A percentile compares a stretch with the other conserved stretches of the same genome.
Conservation (phyloP, 2,329 filamentous ascomycete species). For the Myriangium duriaei region DNA sequence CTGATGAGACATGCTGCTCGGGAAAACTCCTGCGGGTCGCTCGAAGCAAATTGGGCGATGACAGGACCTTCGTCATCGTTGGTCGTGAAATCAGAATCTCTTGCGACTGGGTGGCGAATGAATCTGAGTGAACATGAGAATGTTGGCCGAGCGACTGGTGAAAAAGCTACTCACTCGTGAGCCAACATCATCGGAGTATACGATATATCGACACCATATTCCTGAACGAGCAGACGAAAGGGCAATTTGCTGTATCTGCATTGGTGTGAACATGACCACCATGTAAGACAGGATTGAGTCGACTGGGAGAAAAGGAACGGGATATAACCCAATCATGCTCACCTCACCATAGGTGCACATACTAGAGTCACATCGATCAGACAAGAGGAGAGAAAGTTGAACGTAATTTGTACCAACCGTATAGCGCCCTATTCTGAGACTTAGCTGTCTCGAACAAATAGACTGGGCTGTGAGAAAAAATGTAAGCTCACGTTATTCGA, state of each 20-base stretch:
- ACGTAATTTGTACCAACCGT: conserved; percentile 22
- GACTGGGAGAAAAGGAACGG: neutral
- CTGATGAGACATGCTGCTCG: conserved; percentile 50
- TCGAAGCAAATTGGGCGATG: conserved; percentile 56
- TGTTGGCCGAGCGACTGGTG: neutral
- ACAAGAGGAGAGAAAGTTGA: neutral
- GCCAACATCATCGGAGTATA: conserved; percentile 55
- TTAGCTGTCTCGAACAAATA: conserved; percentile 45
- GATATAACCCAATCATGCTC: conserved; percentile 18
- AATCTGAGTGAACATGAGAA: conserved; percentile 13
- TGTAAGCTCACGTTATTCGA: too few species aligned
- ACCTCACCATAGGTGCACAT: conserved; percentile 57
- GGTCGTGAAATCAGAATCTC: conserved; percentile 51
- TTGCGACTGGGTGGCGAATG: conserved; percentile 17
- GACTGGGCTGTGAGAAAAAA: conserved; percentile 11
- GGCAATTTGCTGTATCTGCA: conserved; percentile 41
- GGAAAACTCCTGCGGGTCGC: conserved; percentile 47
- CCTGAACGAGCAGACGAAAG: conserved; percentile 53
- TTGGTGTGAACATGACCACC: neutral
- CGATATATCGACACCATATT: conserved; percentile 52
- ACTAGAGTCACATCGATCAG: conserved; percentile 20
- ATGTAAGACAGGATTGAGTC: neutral
- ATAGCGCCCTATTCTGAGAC: conserved; percentile 41
- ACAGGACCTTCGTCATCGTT: conserved; percentile 42
- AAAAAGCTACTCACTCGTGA: conserved; percentile 18